phyloP scores from a whole-genome alignment of 805 yeast species.

The Nakazawaea peltata region DNA sequence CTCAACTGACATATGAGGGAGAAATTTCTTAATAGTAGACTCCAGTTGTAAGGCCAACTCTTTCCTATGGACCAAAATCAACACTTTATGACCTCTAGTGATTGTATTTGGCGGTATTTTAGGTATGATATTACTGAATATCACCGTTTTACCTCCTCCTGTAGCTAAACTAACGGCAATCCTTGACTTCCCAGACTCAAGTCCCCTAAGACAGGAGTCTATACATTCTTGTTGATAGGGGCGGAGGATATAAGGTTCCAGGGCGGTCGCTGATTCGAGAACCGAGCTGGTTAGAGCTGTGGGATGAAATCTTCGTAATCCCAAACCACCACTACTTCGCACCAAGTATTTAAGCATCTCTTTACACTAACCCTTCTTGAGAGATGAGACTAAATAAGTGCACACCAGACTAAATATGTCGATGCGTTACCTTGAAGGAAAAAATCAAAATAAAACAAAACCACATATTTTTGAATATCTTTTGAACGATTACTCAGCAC shows the following conservation, averaged over 20 bases:
- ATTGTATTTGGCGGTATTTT: conserved; percentile 17
- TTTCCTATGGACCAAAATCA: conserved; percentile 73
- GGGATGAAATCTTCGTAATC: neutral
- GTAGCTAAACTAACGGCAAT: conserved; percentile 86
- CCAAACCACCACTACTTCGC: no score
- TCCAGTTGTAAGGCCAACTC: conserved; percentile 74
- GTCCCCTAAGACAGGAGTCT: conserved; percentile 38
- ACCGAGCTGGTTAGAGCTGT: neutral
- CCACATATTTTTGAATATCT: no score
- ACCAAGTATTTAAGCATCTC: no score
- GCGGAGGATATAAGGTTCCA: conserved; percentile 8
- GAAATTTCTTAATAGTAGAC: conserved; percentile 31
- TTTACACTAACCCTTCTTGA: no score
- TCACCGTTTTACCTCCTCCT: conserved; percentile 91
- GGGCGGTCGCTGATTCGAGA: neutral
- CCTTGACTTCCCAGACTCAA: conserved; percentile 37
- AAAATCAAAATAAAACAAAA: no score
- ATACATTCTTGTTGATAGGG: conserved; percentile 70
- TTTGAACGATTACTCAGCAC: no score
- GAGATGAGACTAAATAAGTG: no score
- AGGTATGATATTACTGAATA: conserved; percentile 53
- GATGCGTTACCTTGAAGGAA: no score
- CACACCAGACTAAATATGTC: no score
- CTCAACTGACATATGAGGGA: conserved; percentile 47
- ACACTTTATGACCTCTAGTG: conserved; percentile 27